Evolutionary conservation across 805 yeast species (phyloP), one percentile per base, ranked within the genome.

Genomic region (Nakazawaea ishiwadae): DNA sequence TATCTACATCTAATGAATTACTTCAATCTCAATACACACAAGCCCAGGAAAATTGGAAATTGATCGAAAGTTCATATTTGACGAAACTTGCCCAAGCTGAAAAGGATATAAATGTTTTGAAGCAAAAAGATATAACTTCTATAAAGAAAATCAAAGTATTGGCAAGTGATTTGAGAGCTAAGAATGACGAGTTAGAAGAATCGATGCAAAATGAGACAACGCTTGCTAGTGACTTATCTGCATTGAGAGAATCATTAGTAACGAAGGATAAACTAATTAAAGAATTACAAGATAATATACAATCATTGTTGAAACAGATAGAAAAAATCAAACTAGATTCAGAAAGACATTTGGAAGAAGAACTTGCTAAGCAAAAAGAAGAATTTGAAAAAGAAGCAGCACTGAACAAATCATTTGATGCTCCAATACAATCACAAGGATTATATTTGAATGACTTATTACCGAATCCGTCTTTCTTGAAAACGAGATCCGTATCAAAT

Each of bases 21-120:
- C 54, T 86, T 16, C 89, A 84, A 52, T 65, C 75, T 2, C 93
- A 89, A 56, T 82, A 85, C 49, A 73, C 84, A 6, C 72, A 80
- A 12, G 84, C 91, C 0, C 82, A 82, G 43, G 87, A 81, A 48
- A 86, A 83, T 56, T 87, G 96, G 95, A 81, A 83, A 43, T 65
- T 79, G 15, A 79, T 88, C 32, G 97, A 93, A 58, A 73, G 83
- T 30, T 68, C 78, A 3, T 67, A 88, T 45, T 64, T 70, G 46
- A 57, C 62, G 7, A 74, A 73, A 44, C 66, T 81, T 15, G 56
- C 73, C 4, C 44, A 51, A 12, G 48, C 72, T n/a, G 73, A 75
- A 44, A 55, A 53, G 36, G 78, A 77, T 39, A 55, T 74, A 6
- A 72, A 66, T 27, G 60, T 58, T 5, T 48, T 68, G 35, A 53